phyloP scores from a whole-genome alignment of 1,284 basidiomycete species.

The Ustilago hordei region DNA sequence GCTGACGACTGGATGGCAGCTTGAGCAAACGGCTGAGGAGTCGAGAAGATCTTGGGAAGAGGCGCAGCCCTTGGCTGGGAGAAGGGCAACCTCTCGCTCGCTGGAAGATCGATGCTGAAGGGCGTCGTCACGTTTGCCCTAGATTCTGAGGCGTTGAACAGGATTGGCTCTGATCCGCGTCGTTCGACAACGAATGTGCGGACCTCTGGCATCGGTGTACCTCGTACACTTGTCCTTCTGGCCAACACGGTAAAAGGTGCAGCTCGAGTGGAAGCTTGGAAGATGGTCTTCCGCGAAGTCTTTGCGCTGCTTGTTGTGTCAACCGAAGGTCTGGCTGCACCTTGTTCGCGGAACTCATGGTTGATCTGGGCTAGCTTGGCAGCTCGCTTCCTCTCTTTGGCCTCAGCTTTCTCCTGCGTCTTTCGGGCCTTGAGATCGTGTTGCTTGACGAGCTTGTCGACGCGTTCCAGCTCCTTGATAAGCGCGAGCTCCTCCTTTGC shows the following conservation, averaged over 20 bases:
- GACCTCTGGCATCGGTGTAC: not conserved
- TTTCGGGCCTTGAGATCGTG: constrained; percentile 53
- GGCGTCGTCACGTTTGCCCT: not conserved
- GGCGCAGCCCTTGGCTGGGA: constrained; percentile 20
- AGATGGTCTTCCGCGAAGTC: constrained; percentile 29
- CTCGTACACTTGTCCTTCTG: constrained; percentile 21
- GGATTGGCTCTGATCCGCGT: constrained; percentile 17
- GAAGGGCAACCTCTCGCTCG: constrained; percentile 10
- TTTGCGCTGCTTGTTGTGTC: constrained; percentile 6
- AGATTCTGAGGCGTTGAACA: not conserved
- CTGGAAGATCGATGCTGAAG: constrained; percentile 21
- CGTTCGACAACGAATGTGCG: constrained; percentile 14
- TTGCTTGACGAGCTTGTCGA: constrained; percentile 53
- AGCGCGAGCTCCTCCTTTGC: constrained; percentile 55
- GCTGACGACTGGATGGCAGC: not conserved
- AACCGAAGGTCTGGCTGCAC: not conserved
- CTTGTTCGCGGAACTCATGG: constrained; percentile 5
- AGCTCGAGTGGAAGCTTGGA: constrained; percentile 33
- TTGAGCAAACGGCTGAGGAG: not conserved
- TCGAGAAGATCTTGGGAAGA: constrained; percentile 6
- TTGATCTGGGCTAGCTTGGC: constrained; percentile 23
- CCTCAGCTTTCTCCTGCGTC: constrained; percentile 29
- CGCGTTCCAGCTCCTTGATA: constrained; percentile 50
- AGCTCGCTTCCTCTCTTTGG: constrained; percentile 27
- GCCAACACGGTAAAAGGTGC: not conserved